Base-by-base conservation (phyloP, 768 basidiomycete species). In the Tylopilus intermedius region DNA sequence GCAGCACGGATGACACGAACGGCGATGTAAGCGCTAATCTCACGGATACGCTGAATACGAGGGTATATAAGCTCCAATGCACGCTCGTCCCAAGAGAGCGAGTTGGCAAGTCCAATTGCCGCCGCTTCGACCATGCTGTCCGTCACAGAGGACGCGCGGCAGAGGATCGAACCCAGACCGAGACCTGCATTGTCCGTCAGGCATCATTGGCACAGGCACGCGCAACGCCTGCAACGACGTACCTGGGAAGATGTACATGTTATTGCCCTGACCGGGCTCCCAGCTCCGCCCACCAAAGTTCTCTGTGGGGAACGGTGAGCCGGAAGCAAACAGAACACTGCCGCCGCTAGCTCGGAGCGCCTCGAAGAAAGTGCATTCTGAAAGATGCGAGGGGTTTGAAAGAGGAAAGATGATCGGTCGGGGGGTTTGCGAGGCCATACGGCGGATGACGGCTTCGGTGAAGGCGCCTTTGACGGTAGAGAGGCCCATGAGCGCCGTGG, bases 321-420 rank as follows among this genome's bases (percentile, higher is more conserved):
- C 94, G 38, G 83, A 86, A 0, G 94, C 93, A 64, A 93, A 96
- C 51, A 96, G 79, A 15, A 86, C 88, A 39, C 68, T 72, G 27
- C 94, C 93, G 40, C 81, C 70, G 3, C 90, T 87, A 71, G 83
- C 76, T 45, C 73, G 70, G 40, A 92, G 79, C 2, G 88, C 88
- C 47, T 90, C 85, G 43, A 80, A 70, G 69, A 89, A 93, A 22
- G 84, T 83, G 67, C 87, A 89, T 65, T 92, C 90, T 7, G 85
- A 86, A 45, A 89, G 76, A n/a, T 76, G 75, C 51, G 88, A 80
- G 41, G 94, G 94, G 74, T 95, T 96, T 22, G 89, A 91, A 9
- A 95, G 81, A 30, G 94, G 90, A 78, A 95, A 95, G 67, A 95
- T 81, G 73, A 95, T 93, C 22, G 94, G 94, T 15, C 83, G 80